phyloP scores from a whole-genome alignment of 208 protist genomes.

The Acanthamoeba castellanii region DNA sequence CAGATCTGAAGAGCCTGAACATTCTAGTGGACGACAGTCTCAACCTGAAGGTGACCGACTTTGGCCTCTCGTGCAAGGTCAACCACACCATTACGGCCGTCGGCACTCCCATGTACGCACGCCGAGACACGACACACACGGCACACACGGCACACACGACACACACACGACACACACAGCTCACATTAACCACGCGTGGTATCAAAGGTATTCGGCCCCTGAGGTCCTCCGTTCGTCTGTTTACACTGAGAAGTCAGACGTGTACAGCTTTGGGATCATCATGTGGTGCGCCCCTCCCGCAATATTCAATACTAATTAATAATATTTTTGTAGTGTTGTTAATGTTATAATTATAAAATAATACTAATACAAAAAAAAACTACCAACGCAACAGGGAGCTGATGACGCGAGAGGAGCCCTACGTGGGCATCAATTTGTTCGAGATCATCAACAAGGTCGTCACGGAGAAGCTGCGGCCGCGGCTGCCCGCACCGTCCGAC shows the following conservation, averaged over 20 bases:
- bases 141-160: not conserved
- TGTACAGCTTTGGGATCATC: slow-evolving; percentile 32
- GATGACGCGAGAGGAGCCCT: slow-evolving; percentile 24
- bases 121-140: not conserved
- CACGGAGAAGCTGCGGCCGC: slow-evolving; percentile 2
- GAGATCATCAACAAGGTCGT: slow-evolving; percentile 32
- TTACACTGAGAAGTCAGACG: slow-evolving; percentile 26
- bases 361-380: too few species aligned
- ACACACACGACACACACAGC: not conserved
- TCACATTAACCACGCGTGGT: too few species aligned
- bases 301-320: not conserved
- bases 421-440: slow-evolving; percentile 12
- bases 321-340: too few species aligned
- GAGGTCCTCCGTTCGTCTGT: slow-evolving; percentile 13
- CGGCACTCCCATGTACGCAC: slow-evolving; percentile 24
- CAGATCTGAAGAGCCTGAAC: slow-evolving; percentile 34
- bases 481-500: not conserved
- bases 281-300: not conserved
- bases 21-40: slow-evolving; percentile 29
- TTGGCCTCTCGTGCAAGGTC: slow-evolving; percentile 40
- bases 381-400: not conserved
- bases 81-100: not conserved
- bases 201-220: slow-evolving; percentile 1
- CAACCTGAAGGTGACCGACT: slow-evolving; percentile 54
- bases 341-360: not conserved